Base-by-base conservation (phyloP, 2,329 filamentous ascomycete genomes). In the Diaporthe humulicola region DNA sequence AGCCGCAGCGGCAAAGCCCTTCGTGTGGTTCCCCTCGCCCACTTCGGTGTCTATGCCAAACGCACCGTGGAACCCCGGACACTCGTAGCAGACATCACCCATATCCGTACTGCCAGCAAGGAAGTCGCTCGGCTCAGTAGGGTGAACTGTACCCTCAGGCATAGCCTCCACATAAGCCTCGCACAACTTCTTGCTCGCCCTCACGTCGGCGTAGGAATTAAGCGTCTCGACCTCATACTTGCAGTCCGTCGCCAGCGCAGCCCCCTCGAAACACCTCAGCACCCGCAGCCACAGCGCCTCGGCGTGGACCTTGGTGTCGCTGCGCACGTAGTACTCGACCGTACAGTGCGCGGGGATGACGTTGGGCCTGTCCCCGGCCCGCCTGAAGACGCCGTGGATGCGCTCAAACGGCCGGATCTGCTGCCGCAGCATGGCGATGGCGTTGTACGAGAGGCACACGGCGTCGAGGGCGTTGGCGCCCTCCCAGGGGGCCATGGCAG, bases 381-480 rank as follows among this genome's bases (percentile, higher is more conserved):
- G 76, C 10, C 86, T 79, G 70, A 90, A 85, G 3, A 88, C 84
- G 60, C 86, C 86, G 76, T 89, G 87, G n/a, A 90, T 84, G 19
- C 88, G 85, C 74, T 88, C 84, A 14, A 85, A 81, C 0, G 87
- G 87, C 8, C 80, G 81, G 12, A 88, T 84, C 78, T 90, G 88
- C 80, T 90, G 87, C 4, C 88, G 84, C 38, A 89, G 78, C 73
- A 88, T 83, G 19, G 85, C 82, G 57, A 89, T 81, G 75, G 83
- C 71, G 81, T 82, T 84, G 78, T 85, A 84, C 0, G 81, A 80
- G 9, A 83, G 76, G 1, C 88, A 85, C 14, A 87, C 78, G 10
- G 87, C 87, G 76, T 89, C 88, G 3, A 89, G 83, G 0, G 87
- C 87, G 76, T 89, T 89, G 67, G 85, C 79, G 4, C 88, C 87